A percentile compares a stretch with the other conserved stretches of the same genome.
phyloP scores from a whole-genome alignment of 1,284 basidiomycete genomes.

The Austroboletus niveus region DNA sequence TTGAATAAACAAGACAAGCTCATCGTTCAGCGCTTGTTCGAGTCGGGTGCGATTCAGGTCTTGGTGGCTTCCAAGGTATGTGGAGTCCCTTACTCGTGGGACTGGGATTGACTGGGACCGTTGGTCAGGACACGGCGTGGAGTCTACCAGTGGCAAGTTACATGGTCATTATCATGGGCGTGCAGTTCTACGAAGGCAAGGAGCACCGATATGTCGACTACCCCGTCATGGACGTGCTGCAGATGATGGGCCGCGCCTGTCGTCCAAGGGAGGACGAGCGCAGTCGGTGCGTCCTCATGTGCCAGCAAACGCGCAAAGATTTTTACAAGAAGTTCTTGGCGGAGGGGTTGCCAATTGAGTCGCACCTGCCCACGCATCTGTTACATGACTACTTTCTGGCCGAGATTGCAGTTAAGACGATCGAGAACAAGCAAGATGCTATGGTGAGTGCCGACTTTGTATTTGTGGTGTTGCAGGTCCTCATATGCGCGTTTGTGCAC shows the following conservation, averaged over 20 bases:
- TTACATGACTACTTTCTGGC: conserved; percentile 98
- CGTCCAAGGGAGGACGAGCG: conserved; percentile 83
- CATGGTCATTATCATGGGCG: conserved; percentile 99
- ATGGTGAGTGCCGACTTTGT: conserved; percentile 55
- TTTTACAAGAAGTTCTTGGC: conserved; percentile 99
- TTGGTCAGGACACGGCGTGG: conserved; percentile 88
- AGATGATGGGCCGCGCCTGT: conserved; percentile 98
- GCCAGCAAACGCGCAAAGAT: conserved; percentile 94
- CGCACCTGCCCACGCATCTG: conserved; percentile 82
- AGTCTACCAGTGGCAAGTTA: conserved; percentile 90
- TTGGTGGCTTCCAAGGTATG: conserved; percentile 88
- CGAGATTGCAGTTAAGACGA: conserved; percentile 97
- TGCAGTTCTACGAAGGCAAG: conserved; percentile 93
- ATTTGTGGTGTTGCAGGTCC: neutral
- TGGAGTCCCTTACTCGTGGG: neutral
- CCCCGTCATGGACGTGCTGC: conserved; percentile 94
- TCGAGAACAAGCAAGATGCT: conserved; percentile 97
- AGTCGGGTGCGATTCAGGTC: conserved; percentile 93
- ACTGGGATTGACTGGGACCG: neutral
- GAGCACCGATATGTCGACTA: conserved; percentile 98
- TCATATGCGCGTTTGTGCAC: conserved; percentile 1
- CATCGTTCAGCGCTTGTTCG: conserved; percentile 92
- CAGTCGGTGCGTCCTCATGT: conserved; percentile 93
- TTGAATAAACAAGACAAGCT: conserved; percentile 88
- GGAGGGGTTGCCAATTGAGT: conserved; percentile 97